Evolutionary conservation across 768 basidiomycete species (phyloP).

Genomic region (Tylopilus sp.): DNA sequence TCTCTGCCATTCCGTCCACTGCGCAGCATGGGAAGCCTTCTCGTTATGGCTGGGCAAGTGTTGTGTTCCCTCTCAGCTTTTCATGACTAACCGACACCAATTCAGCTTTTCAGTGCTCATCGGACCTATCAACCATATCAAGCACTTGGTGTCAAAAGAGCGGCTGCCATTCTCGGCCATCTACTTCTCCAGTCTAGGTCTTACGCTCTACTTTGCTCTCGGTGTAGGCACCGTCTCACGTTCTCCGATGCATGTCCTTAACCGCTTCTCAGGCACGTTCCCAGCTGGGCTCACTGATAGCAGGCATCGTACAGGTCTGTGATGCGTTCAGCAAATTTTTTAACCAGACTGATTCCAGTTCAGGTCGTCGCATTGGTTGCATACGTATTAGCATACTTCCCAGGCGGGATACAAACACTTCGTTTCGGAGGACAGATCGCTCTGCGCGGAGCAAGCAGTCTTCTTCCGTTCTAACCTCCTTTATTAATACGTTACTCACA

Average conservation of each 20-base stretch:
- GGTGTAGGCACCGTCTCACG: conserved; percentile 48
- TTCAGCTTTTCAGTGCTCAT: conserved; percentile 76
- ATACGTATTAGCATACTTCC: conserved; percentile 95
- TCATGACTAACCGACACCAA: background rate
- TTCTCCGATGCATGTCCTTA: background rate
- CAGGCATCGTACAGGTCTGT: conserved; percentile 75
- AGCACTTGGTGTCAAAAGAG: conserved; percentile 80
- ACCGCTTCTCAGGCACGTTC: conserved; percentile 62
- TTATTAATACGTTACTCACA: background rate
- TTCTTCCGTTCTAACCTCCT: conserved; percentile 65
- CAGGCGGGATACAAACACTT: conserved; percentile 80
- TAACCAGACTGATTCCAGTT: background rate
- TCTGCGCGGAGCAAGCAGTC: conserved; percentile 76
- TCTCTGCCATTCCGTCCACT: background rate
- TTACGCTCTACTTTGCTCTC: conserved; percentile 90
- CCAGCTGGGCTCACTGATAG: conserved; percentile 81
- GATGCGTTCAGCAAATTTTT: background rate
- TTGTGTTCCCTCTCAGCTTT: background rate
- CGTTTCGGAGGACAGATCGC: conserved; percentile 78
- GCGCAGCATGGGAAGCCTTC: conserved; percentile 68
- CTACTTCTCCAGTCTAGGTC: conserved; percentile 78
- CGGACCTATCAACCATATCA: conserved; percentile 89
- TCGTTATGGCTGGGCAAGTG: conserved; percentile 93
- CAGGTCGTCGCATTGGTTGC: conserved; percentile 80
- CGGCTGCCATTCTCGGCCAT: conserved; percentile 80